Base-by-base conservation (phyloP, 1,284 basidiomycete species). In the Tranzscheliella williamsii region DNA sequence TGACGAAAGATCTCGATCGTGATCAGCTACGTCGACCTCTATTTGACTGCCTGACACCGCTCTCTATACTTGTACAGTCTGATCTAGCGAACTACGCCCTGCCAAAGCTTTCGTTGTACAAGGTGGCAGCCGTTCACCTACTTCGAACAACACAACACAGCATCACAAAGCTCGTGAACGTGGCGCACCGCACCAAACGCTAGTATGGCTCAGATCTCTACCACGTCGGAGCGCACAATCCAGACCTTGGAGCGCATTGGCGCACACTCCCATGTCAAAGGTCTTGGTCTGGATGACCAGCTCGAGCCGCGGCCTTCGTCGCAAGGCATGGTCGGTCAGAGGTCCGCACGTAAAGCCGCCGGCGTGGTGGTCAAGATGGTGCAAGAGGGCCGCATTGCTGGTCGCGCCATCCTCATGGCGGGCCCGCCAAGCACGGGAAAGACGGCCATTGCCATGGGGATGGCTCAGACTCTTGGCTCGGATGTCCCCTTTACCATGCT, bases 281-380 rank as follows among this genome's bases (percentile, higher is more conserved):
- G 70, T 2, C 84, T 98, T 21, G 94, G 94, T 3, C 85, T 98
- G 42, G 93, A 96, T 75, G 90, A 82, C 35, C 79, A 91, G 66
- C 84, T 97, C 55, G 91, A 97, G 79, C 91, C 94, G 9, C 85
- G 90, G 17, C 84, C 84, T 24, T 88, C 86, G 73, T 86, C 78
- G 11, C 91, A 97, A 78, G 94, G 94, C 5, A 94, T 98, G 87
- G 91, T 98, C 23, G 94, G 94, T 0, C 94, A 98, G 78, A 88
- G 83, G 15, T 90, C 91, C 75, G 94, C 94, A 16, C 85, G 94
- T 27, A 95, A 94, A 79, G 94, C 94, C 1, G 94, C 94, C 0
- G 94, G 93, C 5, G 89, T 97, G 82, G 93, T 97, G 63, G 84
- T 97, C 70, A 93, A 90, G 80, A 95, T 98, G 92, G 92, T 98